Conservation (phyloP, 192 early-diverging fungal genomes). For the Coemansia pectinata region DNA sequence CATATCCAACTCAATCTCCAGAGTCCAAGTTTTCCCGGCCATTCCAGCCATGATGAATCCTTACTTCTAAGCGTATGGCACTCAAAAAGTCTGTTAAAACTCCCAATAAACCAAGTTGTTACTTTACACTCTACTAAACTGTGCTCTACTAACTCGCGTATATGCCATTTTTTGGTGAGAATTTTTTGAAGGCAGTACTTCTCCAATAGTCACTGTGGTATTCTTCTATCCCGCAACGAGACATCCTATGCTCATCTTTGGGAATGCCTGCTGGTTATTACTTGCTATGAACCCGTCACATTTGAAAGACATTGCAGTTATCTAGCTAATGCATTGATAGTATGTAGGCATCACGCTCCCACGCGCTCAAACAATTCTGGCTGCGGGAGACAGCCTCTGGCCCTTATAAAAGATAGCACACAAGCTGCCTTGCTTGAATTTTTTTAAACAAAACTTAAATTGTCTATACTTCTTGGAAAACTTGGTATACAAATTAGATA, state of each 20-base stretch:
- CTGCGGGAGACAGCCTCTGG: not conserved
- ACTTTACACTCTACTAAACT: not conserved
- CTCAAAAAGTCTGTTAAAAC: not conserved
- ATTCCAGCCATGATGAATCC: conserved; percentile 4
- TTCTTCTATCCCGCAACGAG: not conserved
- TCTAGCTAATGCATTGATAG: not conserved
- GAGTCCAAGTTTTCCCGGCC: conserved; percentile 30
- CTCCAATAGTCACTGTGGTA: not conserved
- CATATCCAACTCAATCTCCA: conserved; percentile 42
- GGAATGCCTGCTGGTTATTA: not conserved
- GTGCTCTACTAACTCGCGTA: not conserved
- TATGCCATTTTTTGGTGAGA: not conserved
- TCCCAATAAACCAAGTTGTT: not conserved
- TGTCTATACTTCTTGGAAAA: not conserved
- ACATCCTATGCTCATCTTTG: not conserved
- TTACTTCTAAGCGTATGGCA: not conserved
- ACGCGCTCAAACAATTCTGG: not conserved
- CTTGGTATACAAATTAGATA: too few species aligned
- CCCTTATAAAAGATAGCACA: not conserved
- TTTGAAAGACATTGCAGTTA: not conserved
- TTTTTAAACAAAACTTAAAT: not conserved
- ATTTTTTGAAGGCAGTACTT: not conserved
- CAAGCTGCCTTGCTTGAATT: not conserved
- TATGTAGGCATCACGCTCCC: not conserved
- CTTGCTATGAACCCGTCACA: not conserved